phyloP scores from a whole-genome alignment of 2,329 filamentous ascomycete species.

The Aspergillus fumigatus region DNA sequence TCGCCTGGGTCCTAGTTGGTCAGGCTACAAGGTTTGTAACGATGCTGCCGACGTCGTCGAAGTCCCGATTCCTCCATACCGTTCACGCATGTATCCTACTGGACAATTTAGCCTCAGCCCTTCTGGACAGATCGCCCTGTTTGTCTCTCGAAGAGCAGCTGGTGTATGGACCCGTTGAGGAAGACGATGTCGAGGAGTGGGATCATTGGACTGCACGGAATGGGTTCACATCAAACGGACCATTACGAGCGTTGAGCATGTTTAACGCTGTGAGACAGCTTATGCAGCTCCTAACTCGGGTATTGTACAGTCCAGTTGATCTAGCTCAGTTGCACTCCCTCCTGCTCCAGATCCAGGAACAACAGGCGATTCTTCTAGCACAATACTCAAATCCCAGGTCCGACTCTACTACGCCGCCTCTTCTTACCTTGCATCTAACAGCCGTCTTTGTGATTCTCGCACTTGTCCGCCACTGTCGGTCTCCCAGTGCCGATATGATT shows the following conservation, averaged over 20 bases:
- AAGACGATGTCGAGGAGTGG: constrained; percentile 18
- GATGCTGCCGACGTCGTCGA: no score
- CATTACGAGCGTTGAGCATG: neutral
- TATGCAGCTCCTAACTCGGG: no score
- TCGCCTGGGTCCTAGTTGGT: no score
- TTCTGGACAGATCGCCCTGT: constrained; percentile 6
- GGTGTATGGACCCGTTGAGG: constrained; percentile 4
- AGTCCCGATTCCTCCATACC: constrained; percentile 6
- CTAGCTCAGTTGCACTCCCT: no score
- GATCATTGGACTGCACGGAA: constrained; percentile 11
- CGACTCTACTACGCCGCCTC: constrained; percentile 6
- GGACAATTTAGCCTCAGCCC: constrained; percentile 12
- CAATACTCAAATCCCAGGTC: no score
- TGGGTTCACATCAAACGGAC: neutral
- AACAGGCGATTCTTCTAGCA: no score
- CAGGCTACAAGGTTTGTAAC: no score
- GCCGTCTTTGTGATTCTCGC: constrained; percentile 9
- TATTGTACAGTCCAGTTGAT: no score
- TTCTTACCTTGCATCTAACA: constrained; percentile 13
- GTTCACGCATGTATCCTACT: constrained; percentile 13
- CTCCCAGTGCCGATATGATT: no score
- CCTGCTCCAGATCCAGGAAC: no score
- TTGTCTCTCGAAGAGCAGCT: constrained; percentile 4
- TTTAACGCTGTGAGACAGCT: no score
- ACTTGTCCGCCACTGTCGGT: neutral